Evolutionary conservation across 306 rosid species (phyloP), one percentile per base, ranked within the genome.

Genomic region (Herpetospermum pedunculosum): DNA sequence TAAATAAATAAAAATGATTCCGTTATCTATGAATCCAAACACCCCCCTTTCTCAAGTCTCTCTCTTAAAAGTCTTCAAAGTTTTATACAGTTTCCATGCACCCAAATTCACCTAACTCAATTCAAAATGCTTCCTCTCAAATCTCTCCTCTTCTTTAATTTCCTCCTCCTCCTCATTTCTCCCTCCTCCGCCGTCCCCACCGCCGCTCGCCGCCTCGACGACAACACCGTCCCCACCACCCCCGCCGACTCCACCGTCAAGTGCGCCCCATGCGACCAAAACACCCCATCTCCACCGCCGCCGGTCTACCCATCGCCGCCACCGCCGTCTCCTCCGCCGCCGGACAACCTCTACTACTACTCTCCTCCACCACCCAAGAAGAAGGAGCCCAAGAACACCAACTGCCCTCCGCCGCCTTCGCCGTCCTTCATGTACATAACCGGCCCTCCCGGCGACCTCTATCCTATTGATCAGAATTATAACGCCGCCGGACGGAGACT

Each of bases 341-440:
- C 73, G 12, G 73, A 68, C 21, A 7, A 14, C 13, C 3, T 68
- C 13, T 5, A 10, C 53, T 68, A 68, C 53, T 68, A 68, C 73
- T 68, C 73, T 25, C 73, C 73, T 3, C 73, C 73, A 14, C 73
- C 73, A 1, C 73, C 73, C 3, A 68, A 68, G 73, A 65, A 65
- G 48, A 40, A 67, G 52, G 52, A 67, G 1, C 35, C 3, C 35
- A 41, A 68, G 21, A 43, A 11, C 53, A 15, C 32, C 73, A 23
- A 41, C 73, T 41, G 34, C n/a, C 73, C 73, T 0, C 73, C 73
- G 4, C 73, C 73, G 21, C 73, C 73, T n/a, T 3, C 71, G 0
- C 21, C 73, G 4, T n/a, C 47, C 6, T 68, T 68, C 53, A 68
- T 12, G 37, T 68, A 68, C 53, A 68, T 68, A 68, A 68, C 53